phyloP scores from a whole-genome alignment of 2,329 filamentous ascomycete genomes.

The Emergomyces orientalis region DNA sequence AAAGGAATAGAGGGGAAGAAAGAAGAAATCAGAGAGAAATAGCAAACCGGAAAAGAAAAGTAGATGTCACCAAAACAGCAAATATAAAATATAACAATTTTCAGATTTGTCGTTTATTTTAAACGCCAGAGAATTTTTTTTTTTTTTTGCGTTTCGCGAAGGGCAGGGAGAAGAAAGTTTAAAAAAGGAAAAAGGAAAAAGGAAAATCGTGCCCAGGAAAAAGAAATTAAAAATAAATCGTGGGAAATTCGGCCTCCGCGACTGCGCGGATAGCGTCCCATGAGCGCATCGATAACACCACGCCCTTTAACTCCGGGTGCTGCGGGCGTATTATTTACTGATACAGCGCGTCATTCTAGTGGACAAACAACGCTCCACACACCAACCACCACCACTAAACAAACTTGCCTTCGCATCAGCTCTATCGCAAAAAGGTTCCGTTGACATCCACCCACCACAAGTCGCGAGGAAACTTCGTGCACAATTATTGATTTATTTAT shows the following conservation, averaged over 20 bases:
- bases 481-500: too few relatives aligned
- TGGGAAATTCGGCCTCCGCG: too few relatives aligned
- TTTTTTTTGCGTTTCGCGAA: neutral
- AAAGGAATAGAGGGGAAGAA: too few relatives aligned
- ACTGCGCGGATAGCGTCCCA: too few relatives aligned
- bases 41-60: neutral
- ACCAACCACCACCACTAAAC: neutral
- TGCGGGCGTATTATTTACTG: neutral
- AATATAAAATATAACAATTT: neutral
- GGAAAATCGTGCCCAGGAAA: neutral
- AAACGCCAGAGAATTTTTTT: neutral
- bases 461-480: neutral
- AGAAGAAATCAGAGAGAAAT: neutral
- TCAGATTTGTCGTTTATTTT: neutral
- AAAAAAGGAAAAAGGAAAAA: neutral
- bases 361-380: neutral
- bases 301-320: too few relatives aligned
- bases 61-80: neutral
- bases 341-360: conserved; percentile 1
- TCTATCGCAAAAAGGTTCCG: neutral
- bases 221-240: neutral
- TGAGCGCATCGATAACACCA: neutral
- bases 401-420: neutral
- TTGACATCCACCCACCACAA: neutral
- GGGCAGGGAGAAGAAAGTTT: neutral